Conservation (phyloP, 2,329 filamentous ascomycete species). For the Neonectria sp. region DNA sequence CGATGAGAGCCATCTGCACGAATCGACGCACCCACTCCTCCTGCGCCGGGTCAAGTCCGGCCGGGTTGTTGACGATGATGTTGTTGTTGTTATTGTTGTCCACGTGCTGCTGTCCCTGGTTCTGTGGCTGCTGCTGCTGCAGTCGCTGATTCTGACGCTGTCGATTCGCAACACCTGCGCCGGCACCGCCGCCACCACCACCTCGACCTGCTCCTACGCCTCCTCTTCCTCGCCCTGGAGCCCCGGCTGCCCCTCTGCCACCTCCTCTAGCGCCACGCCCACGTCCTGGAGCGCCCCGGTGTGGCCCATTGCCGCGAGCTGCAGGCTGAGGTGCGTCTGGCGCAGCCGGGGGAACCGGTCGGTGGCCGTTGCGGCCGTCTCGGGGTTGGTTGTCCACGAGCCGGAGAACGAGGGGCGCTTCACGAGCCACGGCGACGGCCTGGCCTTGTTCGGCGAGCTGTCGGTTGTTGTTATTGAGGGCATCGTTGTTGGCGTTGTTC, state of each 20-base stretch:
- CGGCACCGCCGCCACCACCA: constrained; percentile 30
- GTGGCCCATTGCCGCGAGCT: constrained; percentile 46
- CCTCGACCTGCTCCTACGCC: constrained; percentile 39
- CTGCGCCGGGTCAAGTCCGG: constrained; percentile 61
- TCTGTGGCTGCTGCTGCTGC: constrained; percentile 36
- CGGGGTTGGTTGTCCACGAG: constrained; percentile 60
- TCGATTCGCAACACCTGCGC: constrained; percentile 44
- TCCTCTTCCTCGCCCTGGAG: constrained; percentile 30
- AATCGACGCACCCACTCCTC: constrained; percentile 69
- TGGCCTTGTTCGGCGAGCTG: constrained; percentile 48
- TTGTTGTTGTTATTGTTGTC: constrained; percentile 28
- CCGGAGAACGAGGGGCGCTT: constrained; percentile 70
- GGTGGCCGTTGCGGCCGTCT: constrained; percentile 43
- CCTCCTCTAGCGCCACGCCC: constrained; percentile 26
- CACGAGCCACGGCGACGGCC: constrained; percentile 65
- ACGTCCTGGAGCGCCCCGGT: constrained; percentile 40
- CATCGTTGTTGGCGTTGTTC: constrained; percentile 50
- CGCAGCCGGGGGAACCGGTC: constrained; percentile 48
- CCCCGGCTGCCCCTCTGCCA: constrained; percentile 42
- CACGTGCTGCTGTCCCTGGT: constrained; percentile 40
- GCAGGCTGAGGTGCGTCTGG: constrained; percentile 49
- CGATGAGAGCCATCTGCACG: constrained; percentile 67
- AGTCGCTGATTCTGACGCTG: constrained; percentile 44
- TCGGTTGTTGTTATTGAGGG: constrained; percentile 40
- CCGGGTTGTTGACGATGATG: constrained; percentile 37